phyloP scores from a whole-genome alignment of 2,329 filamentous ascomycete species.

The Diaporthe sp. region DNA sequence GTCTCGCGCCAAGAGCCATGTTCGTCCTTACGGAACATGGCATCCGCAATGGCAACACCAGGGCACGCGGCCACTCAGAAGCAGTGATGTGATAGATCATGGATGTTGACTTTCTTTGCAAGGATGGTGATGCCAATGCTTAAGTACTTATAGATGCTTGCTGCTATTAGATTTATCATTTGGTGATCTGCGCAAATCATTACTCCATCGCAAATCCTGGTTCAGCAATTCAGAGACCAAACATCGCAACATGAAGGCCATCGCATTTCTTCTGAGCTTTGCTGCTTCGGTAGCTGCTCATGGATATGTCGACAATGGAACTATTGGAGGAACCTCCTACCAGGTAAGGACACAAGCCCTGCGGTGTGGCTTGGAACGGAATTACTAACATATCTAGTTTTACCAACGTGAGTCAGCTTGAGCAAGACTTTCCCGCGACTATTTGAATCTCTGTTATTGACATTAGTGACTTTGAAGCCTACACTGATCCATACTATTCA shows the following conservation, averaged over 20 bases:
- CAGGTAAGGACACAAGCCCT: conserved; percentile 12
- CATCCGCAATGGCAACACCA: conserved; percentile 12
- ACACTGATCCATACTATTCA: conserved; percentile 28
- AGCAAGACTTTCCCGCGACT: background rate
- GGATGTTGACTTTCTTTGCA: conserved; percentile 10
- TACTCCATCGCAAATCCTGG: background rate
- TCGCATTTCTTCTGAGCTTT: conserved; percentile 19
- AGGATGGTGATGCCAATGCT: background rate
- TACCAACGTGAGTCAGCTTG: conserved; percentile 35
- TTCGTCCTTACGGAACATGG: conserved; percentile 21
- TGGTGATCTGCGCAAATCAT: background rate
- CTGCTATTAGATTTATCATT: background rate
- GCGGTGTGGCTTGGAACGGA: background rate
- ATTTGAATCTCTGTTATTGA: background rate
- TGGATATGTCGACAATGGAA: conserved; percentile 37
- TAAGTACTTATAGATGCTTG: conserved; percentile 17
- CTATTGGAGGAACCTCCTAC: conserved; percentile 31
- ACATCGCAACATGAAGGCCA: conserved; percentile 14
- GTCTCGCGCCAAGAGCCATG: conserved; percentile 30
- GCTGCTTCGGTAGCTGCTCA: conserved; percentile 26
- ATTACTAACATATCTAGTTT: conserved; percentile 21
- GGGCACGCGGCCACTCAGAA: background rate
- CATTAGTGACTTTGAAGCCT: background rate
- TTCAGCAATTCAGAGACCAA: background rate
- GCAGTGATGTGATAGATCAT: background rate